Percentiles rank a stretch among this genome's conserved stretches.
These are phyloP conservation scores for Dentipellis sp. DNA, from an alignment of 768 basidiomycete genomes.

Conservation along the genomic window DNA sequence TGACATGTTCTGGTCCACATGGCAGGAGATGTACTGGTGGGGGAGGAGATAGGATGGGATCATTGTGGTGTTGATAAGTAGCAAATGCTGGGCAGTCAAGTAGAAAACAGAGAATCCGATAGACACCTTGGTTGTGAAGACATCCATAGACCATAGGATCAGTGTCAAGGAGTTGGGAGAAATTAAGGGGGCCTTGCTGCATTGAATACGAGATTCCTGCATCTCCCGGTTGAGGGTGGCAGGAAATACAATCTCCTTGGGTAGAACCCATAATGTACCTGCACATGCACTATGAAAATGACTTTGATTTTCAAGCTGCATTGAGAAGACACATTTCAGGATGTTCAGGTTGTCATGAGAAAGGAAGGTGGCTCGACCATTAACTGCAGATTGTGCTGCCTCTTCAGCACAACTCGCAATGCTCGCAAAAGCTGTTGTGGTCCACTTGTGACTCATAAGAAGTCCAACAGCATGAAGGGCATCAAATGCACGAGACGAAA, in stretches of 20 bases:
- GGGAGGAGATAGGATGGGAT: slow-evolving; percentile 12
- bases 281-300: too few relatives aligned
- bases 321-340: too few relatives aligned
- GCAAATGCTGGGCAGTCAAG: neutral
- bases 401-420: neutral
- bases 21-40: slow-evolving; percentile 21
- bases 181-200: neutral
- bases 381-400: neutral
- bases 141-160: neutral
- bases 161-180: neutral
- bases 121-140: neutral
- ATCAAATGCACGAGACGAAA: slow-evolving; percentile 1
- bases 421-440: neutral
- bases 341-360: too few relatives aligned
- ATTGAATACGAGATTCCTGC: too few relatives aligned
- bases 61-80: slow-evolving; percentile 17
- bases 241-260: neutral
- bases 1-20: slow-evolving; percentile 18
- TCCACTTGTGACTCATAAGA: too few relatives aligned
- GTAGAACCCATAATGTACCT: too few relatives aligned
- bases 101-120: neutral
- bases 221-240: neutral
- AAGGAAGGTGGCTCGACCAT: too few relatives aligned
- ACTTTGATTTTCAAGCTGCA: too few relatives aligned
- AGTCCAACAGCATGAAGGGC: slow-evolving; percentile 2